Evolutionary conservation across 2,329 filamentous ascomycete genomes (phyloP).

Genomic region (Pseudogymnoascus verrucosus): DNA sequence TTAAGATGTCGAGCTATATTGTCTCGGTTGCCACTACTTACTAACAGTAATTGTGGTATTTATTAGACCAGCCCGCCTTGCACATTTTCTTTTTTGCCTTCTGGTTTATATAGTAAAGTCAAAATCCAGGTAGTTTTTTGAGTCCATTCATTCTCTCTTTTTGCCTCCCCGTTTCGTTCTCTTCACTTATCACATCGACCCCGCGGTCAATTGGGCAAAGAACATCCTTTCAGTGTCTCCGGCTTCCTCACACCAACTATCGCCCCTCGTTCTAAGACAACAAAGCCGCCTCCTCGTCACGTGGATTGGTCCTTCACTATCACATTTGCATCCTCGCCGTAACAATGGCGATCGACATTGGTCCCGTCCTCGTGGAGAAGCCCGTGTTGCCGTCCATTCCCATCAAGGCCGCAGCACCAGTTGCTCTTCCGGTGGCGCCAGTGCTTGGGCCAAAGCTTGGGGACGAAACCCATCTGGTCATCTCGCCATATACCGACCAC

Average conservation of each 20-base stretch:
- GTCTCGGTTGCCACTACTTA: slow-evolving; percentile 5
- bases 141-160: slow-evolving; percentile 4
- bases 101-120: background rate
- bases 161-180: background rate
- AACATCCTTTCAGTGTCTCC: background rate
- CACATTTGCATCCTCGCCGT: background rate
- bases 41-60: slow-evolving; percentile 1
- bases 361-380: slow-evolving; percentile 1
- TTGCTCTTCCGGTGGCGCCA: background rate
- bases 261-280: background rate
- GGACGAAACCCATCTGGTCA: slow-evolving; percentile 40
- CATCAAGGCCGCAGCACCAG: background rate
- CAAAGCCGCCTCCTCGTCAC: background rate
- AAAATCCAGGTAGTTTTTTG: slow-evolving; percentile 2
- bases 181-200: background rate
- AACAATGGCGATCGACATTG: slow-evolving; percentile 1
- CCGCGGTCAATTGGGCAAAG: background rate
- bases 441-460: background rate
- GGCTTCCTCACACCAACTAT: background rate
- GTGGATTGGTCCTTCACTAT: background rate
- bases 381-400: background rate
- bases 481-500: slow-evolving; percentile 67
- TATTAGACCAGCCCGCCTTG: slow-evolving; percentile 2
- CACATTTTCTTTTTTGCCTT: background rate
- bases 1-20: slow-evolving; percentile 1